Base-by-base conservation (phyloP, 2,329 filamentous ascomycete species). In the Fusarium papillatum region DNA sequence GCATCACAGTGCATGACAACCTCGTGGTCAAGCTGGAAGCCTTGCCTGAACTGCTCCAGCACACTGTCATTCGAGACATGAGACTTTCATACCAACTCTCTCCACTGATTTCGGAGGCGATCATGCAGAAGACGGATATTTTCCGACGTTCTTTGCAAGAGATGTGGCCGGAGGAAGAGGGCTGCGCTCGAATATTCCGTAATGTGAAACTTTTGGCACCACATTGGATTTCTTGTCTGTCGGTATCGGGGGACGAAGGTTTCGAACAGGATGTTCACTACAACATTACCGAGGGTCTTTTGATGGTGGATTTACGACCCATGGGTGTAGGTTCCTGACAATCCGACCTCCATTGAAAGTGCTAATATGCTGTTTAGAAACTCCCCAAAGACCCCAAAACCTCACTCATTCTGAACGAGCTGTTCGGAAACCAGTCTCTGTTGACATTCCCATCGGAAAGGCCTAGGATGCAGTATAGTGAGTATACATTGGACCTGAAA, bases 371-470 rank as follows among this genome's bases (percentile, higher is more conserved):
- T n/a, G 7, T 19, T 6, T 31, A 76, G 2, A 90, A 88, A 43
- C 84, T 93, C 0, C 91, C 92, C 0, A 79, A 84, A 11, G 83
- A 88, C 4, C 88, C 89, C 36, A 86, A 85, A 22, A 83, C 86
- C 0, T 69, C 74, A 0, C 72, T 83, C 5, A 64, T 78, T 1
- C 82, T 92, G 26, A 81, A 83, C 7, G 83, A 87, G 9, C 83
- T 94, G 0, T 92, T 94, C 76, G 90, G 90, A 0, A 82, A 87
- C 5, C 86, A 90, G 29, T 84, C 83, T 17, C 85, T 92, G 0
- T 83, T 87, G 3, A 88, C 87, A 0, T 90, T 80, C 34, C 89
- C 91, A 0, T 93, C 91, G 0, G 65, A 76, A 0, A 74, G 89
- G 0, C 80, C 76, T 0, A 90, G 88, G 0, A 93, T 94, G 90